A percentile compares a stretch with the other conserved stretches of the same genome.
These are phyloP conservation scores for Dendryphion nanum DNA, from an alignment of 2,329 filamentous ascomycete species.

Conservation along the genomic window DNA sequence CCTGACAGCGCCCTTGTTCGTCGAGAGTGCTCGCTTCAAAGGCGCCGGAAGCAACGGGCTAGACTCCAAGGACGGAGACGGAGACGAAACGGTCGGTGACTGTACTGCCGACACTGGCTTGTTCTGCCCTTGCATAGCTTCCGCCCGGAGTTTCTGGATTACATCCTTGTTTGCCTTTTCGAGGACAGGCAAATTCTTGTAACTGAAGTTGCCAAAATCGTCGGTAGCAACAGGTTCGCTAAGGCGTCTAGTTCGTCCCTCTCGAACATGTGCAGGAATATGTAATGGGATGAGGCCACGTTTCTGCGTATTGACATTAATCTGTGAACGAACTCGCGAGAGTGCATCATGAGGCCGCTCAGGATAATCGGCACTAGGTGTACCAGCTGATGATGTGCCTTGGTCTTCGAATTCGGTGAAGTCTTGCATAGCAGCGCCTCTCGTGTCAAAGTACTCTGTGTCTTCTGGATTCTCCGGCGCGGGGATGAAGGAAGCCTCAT, in stretches of 20 bases:
- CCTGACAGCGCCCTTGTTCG: constrained; percentile 69
- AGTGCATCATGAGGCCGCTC: constrained; percentile 94
- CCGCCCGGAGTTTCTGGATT: constrained; percentile 90
- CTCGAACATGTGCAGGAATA: constrained; percentile 93
- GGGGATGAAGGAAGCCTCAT: constrained; percentile 93
- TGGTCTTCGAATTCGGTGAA: constrained; percentile 97
- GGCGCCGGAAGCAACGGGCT: constrained; percentile 80
- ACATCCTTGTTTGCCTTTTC: constrained; percentile 99
- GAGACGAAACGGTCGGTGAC: constrained; percentile 49
- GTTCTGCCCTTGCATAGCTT: constrained; percentile 73
- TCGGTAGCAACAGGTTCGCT: constrained; percentile 87
- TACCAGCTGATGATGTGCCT: constrained; percentile 67
- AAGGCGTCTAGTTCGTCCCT: constrained; percentile 79
- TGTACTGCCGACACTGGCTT: constrained; percentile 45
- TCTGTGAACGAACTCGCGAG: constrained; percentile 82
- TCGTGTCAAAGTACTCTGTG: constrained; percentile 93
- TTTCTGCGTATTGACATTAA: constrained; percentile 77
- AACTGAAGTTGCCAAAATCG: constrained; percentile 94
- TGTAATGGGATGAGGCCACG: constrained; percentile 91
- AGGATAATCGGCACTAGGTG: constrained; percentile 72
- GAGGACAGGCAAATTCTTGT: constrained; percentile 94
- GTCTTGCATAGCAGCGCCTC: constrained; percentile 86
- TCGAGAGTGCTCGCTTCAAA: constrained; percentile 78
- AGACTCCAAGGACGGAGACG: constrained; percentile 71
- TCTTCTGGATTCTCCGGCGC: constrained; percentile 92